Evolutionary conservation across 805 yeast genomes (phyloP), one percentile per base, ranked within the genome.

Genomic region (Saturnispora hagleri): DNA sequence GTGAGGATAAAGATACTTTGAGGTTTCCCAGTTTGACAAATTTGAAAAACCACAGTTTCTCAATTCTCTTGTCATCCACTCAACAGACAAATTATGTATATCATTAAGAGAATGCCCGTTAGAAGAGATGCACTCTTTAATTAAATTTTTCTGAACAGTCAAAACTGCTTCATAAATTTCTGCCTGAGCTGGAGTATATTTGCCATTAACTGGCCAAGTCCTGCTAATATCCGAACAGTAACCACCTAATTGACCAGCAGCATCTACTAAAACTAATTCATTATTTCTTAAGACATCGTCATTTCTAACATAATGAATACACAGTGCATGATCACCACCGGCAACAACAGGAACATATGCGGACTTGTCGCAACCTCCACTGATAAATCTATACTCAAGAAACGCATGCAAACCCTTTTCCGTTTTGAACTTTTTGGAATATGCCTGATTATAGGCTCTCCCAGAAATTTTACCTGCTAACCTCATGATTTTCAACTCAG

Each of bases 281-380:
- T 82, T 89, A 43, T 78, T 76, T 52, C 77, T 77, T 55, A 93
- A 74, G 12, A 85, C 67, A 62, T 88, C 96, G 66, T 93, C 96
- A 62, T 93, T 93, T 53, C 96, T 73, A 0, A 96, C 90, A 66
- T 93, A 93, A 68, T 93, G 99, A 54, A 93, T 91, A 40, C 91
- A 86, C 40, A 93, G 69, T 0, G 97, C 89, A 65, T 93, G 90
- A 28, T 77, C 70, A 1, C 99, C 99, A 34, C 96, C 84, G 5
- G 98, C 99, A 3, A 93, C 95, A 9, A 93, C 99, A 0, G 99
- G 98, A 20, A 90, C 79, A 64, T 93, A 93, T 0, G 97, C 97
- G 40, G 85, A 79, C 55, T 79, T 79, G 57, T 88, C 95, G 67
- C 97, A 89, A 1, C 99, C 99, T 27, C 91, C 89, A 41, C 80